Evolutionary conservation across 2,329 filamentous ascomycete genomes (phyloP), one percentile per base, ranked within the genome.

Genomic region (Trichoderma sp.): DNA sequence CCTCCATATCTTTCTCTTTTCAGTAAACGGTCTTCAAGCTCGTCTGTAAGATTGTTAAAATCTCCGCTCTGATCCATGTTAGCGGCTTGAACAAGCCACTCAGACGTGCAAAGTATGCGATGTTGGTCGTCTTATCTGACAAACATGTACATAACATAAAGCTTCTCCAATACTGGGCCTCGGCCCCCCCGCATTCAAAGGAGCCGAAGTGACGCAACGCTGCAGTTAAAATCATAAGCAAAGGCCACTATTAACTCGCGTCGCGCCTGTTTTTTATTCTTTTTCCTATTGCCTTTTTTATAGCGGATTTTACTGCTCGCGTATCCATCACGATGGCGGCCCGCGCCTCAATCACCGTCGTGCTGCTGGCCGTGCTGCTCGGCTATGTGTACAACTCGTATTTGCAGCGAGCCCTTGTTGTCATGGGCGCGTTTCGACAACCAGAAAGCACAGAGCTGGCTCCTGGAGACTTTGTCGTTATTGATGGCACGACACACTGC

Each of bases 401-500:
- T 21, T 1, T 69, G 33, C 68, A 58, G 2, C 68, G 69, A 16
- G 27, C 56, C 8, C 52, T 68, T 7, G 16, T 68, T 0, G 74
- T 80, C 0, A 29, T 75, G 0, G 79, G 79, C 13, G 16, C 77
- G 5, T 75, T 77, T 33, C 75, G 78, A 16, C 65, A 63, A 10
- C 71, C 72, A 3, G 63, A 52, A 5, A 75, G 72, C 14, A 78
- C 74, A 0, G 19, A 68, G 0, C n/a, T 77, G 5, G 33, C 69
- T 6, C 52, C 68, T 3, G 70, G 77, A 4, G 78, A 81, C 27
- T 73, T 86, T 1, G 72, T 81, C 6, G 70, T 74, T 11, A 85
- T 90, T 11, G 75, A 81, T 0, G 84, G 87, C 71, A 89, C 88
- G 0, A 75, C 80, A 3, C 81, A 86, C 19, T 89, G 88, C 73